Evolutionary conservation across 345 rosid genomes (phyloP), one percentile per base, ranked within the genome.

Genomic region (Populus alba): DNA sequence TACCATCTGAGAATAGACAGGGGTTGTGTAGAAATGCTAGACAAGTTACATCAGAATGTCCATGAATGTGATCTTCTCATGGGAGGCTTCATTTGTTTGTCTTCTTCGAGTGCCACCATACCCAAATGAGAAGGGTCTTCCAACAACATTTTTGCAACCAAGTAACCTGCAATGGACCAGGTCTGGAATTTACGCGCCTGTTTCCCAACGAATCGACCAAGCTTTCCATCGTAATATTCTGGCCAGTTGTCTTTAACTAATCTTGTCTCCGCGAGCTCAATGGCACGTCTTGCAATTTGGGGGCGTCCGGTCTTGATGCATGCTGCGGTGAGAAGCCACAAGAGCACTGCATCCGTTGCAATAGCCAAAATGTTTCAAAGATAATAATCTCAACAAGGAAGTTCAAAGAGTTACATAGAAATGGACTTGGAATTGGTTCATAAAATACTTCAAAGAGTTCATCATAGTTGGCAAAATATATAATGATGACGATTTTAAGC

Each of bases 61-160:
- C 71, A 94, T 7, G 98, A 94, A 86, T 88, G 87, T 76, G 98
- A 96, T 85, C 98, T 88, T 86, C 81, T 90, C 80, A 93, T 77
- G 13, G 78, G 79, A 47, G 97, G 91, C 88, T 92, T 91, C 94
- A 87, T 86, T 71, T 92, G 97, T 83, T 84, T 92, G 86, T 94
- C 99, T 85, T 94, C 98, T 75, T 91, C 97, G 0, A 92, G 90
- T 47, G 97, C 74, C 75, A 96, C 73, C 98, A 92, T 96, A 41
- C 99, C 98, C 69, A 96, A 63, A 76, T 91, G 97, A 45, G 99
- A 92, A 4, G 99, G 99, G 69, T 96, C 98, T 83, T 96, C 99
- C 71, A 94, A 53, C 98, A 96, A 87, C 99, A 94, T 90, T 88
- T 89, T 96, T 8, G 99, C 94, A 66, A 96, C 97, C 84, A 96